Conservation (phyloP, 83 land plant species). For the Picea engelmannii region DNA sequence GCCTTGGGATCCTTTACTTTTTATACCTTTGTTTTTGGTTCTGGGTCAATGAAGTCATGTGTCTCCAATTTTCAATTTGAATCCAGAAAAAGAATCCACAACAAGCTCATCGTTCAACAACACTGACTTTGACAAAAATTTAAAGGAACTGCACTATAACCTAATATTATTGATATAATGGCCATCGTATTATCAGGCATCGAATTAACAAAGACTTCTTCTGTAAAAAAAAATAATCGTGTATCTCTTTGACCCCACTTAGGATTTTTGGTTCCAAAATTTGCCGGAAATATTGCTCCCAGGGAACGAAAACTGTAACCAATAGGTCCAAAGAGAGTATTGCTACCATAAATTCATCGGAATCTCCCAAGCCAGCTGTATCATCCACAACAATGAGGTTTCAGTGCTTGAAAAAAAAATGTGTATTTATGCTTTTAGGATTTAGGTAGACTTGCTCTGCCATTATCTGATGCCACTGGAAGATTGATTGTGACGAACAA, state of each 20-base stretch:
- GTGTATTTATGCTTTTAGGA: conserved; percentile 3
- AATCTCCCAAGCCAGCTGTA: not conserved
- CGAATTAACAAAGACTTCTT: not conserved
- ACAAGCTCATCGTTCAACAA: conserved; percentile 27
- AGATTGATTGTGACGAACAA: not conserved
- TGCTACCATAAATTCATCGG: conserved; percentile 67
- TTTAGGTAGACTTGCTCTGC: not conserved
- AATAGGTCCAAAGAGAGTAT: conserved; percentile 73
- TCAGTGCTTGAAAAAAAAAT: not conserved
- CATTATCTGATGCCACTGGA: not conserved
- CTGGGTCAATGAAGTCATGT: too few relatives aligned
- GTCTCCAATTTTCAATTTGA: too few relatives aligned
- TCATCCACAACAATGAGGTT: not conserved
- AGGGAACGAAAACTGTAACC: conserved; percentile 81
- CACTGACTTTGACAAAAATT: conserved; percentile 28
- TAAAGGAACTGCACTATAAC: conserved; percentile 66
- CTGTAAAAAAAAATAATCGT: conserved; percentile 1
- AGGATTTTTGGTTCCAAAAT: conserved; percentile 20
- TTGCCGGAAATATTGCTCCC: conserved; percentile 53
- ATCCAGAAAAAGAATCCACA: conserved; percentile 64
- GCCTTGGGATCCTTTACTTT: too few relatives aligned
- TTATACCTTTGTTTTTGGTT: too few relatives aligned
- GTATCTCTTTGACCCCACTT: conserved; percentile 13
- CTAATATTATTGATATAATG: conserved; percentile 56
- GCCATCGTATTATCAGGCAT: conserved; percentile 28